Evolutionary conservation across 192 early-diverging fungal species (phyloP), one percentile per base, ranked within the genome.

Genomic region (Umbelopsis isabellina): DNA sequence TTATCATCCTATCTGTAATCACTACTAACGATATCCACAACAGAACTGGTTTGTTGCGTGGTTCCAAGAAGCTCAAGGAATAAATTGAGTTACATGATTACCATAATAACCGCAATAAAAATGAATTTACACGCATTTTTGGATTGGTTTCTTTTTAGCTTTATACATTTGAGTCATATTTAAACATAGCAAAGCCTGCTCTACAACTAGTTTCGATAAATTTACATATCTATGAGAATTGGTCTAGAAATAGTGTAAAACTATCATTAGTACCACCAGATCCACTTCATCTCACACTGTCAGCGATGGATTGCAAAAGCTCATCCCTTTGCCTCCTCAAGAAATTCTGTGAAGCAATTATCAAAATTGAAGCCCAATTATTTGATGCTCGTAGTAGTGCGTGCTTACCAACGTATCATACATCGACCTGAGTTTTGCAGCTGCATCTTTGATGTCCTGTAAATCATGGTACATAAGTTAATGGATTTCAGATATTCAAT

Each of bases 31-130:
- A 27, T 1, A n/a, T 35, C 27, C 25, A 25, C 1, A 16, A 27
- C 55, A 61, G 75, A 70, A 77, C 75, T 72, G 75, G 75, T 98
- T 89, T 98, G 73, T 91, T 98, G 84, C 93, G 97, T 75, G 98
- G 98, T 95, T 91, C 97, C 89, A 97, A 98, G 92, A 93, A 94
- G 86, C 74, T 92, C 88, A 93, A 93, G 88, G 86, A 93, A 58
- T 88, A 92, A 68, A 68, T n/a, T 51, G 55, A 61, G 55, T 30
- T 15, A 61, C 25, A 61, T 61, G 55, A 61, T 61, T 61, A 61
- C 55, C 55, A 61, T 61, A 61, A 61, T 61, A 61, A 30, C 55
- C 55, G 25, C 55, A 61, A 61, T 61, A 61, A 61, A 61, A 61
- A 15, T 61, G 27, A 35, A 16, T 61, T 61, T 35, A 61, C 55